These are phyloP conservation scores for Volvox carteri DNA, from an alignment of 163 green algal genomes.

Conservation along the genomic window DNA sequence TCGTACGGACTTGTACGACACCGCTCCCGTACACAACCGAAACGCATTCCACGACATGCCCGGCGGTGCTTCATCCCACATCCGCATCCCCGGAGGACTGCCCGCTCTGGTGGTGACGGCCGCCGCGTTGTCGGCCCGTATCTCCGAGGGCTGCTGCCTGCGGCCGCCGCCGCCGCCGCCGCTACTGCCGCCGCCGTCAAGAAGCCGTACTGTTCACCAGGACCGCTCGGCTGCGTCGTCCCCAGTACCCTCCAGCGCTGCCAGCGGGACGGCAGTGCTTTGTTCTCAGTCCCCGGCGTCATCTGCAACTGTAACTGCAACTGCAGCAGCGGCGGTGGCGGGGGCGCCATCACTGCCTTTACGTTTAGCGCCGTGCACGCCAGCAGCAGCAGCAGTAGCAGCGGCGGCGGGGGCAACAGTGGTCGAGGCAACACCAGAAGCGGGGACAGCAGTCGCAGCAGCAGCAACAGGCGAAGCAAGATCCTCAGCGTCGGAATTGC, in stretches of 20 bases:
- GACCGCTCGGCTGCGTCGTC: neutral
- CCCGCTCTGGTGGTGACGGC: constrained; percentile 21
- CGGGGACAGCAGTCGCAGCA: neutral
- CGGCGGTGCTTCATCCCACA: neutral
- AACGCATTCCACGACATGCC: too few relatives aligned
- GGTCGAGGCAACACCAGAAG: neutral
- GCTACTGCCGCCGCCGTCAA: neutral
- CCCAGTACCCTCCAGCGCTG: neutral
- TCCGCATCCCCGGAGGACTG: constrained; percentile 2
- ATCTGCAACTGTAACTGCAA: neutral
- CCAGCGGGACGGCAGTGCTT: neutral
- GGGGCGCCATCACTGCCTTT: neutral
- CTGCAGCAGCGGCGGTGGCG: neutral
- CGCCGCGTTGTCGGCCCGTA: neutral
- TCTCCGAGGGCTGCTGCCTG: neutral
- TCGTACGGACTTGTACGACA: too few relatives aligned
- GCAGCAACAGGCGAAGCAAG: neutral
- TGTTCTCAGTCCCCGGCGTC: neutral
- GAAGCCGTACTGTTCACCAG: neutral
- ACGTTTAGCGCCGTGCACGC: neutral
- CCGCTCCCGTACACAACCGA: too few relatives aligned
- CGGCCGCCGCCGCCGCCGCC: neutral
- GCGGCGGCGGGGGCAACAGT: neutral
- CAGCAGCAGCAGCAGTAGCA: neutral
- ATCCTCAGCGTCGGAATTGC: neutral